Conservation (phyloP, 2,329 filamentous ascomycete genomes). For the Penicillium sp. region DNA sequence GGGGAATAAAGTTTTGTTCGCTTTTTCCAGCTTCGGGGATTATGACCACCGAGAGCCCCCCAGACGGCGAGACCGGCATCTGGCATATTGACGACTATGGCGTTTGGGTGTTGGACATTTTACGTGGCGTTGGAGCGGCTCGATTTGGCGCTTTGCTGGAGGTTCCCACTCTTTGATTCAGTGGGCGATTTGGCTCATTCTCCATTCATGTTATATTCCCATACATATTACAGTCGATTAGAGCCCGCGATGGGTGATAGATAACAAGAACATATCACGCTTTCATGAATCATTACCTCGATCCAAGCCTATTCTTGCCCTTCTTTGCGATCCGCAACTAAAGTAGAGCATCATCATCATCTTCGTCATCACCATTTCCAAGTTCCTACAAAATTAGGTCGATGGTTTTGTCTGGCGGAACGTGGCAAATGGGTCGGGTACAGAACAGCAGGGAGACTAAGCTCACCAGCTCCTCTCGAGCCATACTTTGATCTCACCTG, state of each 20-base stretch:
- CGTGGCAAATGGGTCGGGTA: too few relatives aligned
- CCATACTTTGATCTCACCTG: background rate
- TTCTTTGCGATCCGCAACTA: too few relatives aligned
- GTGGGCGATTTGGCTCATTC: background rate
- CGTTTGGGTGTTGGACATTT: background rate
- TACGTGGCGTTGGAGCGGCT: background rate
- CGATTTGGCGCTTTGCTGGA: background rate
- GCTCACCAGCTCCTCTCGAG: background rate
- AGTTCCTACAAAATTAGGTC: too few relatives aligned
- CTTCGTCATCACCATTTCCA: too few relatives aligned
- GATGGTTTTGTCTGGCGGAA: too few relatives aligned
- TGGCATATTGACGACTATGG: background rate
- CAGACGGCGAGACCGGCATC: background rate
- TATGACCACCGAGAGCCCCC: background rate
- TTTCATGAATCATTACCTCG: background rate
- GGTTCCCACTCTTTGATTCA: background rate
- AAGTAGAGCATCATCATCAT: too few relatives aligned
- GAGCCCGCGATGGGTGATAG: background rate
- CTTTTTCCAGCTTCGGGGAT: background rate
- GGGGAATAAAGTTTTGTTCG: slow-evolving; percentile 15
- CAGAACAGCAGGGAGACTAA: too few relatives aligned
- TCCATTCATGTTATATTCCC: background rate
- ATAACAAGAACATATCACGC: background rate
- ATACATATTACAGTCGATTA: background rate
- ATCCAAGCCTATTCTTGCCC: too few relatives aligned